Base-by-base conservation (phyloP, 78 protist species). In the Dictyostelium capitatum region DNA sequence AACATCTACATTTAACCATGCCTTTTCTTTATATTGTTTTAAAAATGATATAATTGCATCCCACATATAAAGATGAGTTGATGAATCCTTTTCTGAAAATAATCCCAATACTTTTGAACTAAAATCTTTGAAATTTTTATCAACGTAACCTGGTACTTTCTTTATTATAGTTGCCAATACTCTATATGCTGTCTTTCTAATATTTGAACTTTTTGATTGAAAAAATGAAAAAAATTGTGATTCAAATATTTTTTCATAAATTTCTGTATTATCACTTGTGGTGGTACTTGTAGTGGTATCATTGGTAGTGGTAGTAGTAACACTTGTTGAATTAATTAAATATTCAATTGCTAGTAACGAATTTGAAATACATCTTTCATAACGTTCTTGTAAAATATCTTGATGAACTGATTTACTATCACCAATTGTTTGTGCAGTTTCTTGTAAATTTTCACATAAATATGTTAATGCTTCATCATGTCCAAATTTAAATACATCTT, bases 121-220 rank as follows among this genome's bases (percentile, higher is more conserved):
- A 19, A 85, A 25, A 46, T 85, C 92, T 48, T 85, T 85, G n/a
- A 85, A 62, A 62, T 85, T 85, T 56, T 54, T 75, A 12, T 85
- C 92, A 50, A 67, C 79, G 57, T 62, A 85, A 0, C 37, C 20
- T 19, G 92, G 83, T 17, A 85, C n/a, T 46, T 67, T 75, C 11
- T 72, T 74, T 8, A 85, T 51, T 20, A 85, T 28, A 1, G 83
- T 75, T 2, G 83, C 7, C 12, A 85, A 47, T 17, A 85, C 56
- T n/a, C 92, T 62, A 75, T 85, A 85, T 20, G 82, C 77, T 59
- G 92, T 85, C 83, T 75, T 85, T 85, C 92, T 72, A 74, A 85
- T 85, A 25, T n/a, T 14, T 47, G 72, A 28, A 74, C 92, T 85
- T 83, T 85, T 85, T 85, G 92, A 85, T 85, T 80, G 59, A 17